Base-by-base conservation (phyloP, 768 basidiomycete species). In the Gymnopilus junonius region DNA sequence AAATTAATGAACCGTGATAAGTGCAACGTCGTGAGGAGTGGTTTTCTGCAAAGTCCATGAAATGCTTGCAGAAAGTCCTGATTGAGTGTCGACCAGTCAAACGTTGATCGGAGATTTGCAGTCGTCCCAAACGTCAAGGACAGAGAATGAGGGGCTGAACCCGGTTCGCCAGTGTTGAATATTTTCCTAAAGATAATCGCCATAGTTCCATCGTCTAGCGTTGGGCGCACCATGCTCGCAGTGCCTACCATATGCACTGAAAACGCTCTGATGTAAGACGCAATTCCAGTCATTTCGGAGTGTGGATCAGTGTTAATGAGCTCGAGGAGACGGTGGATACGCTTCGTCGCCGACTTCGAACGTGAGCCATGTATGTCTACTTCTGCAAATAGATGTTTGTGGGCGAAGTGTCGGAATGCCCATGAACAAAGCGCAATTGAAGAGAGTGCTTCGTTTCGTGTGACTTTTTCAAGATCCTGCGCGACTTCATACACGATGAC, bases 351-450 rank as follows among this genome's bases (percentile, higher is more conserved):
- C 21, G 58, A 50, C 20, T 59, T 45, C 12, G 7, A 21, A 35
- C 45, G 32, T 14, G 45, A 31, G 17, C 58, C 65, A 8, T 56
- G 25, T 15, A 69, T 48, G 10, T 65, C 29, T 21, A 69, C 29
- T n/a, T 58, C 43, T 3, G 65, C 45, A 27, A 69, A 69, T 15
- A 67, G 61, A 27, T 59, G 65, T 35, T 57, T 64, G 42, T 69
- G 68, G 20, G 68, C 65, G 23, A 66, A 53, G 55, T 69, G 59
- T 25, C 65, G 63, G 43, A 64, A 65, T 11, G 64, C 55, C 59
- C 68, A 67, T 40, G 68, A 69, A 1, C 64, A 60, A 51, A 69
- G 64, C 12, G 68, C 63, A 6, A 60, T 48, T 2, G 65, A 59
- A 20, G 58, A 39, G 15, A 69, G 56, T 27, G 68, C 51, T 39